Evolutionary conservation across 1,284 basidiomycete genomes (phyloP).

Genomic region (Amylostereum areolatum): DNA sequence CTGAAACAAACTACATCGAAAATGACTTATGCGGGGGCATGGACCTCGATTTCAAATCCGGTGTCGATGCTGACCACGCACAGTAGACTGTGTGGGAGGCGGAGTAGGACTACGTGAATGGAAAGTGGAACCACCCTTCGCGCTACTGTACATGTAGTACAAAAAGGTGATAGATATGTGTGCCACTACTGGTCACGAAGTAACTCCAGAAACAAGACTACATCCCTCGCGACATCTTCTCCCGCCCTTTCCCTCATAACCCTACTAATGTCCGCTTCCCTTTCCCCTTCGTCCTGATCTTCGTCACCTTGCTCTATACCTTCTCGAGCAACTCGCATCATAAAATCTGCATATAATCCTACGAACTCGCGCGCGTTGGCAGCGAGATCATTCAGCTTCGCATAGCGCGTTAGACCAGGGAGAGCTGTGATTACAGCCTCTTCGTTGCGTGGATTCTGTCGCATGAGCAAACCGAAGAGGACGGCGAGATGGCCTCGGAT

Average conservation of each 20-base stretch:
- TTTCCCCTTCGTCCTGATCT: constrained; percentile 16
- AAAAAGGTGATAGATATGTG: background rate
- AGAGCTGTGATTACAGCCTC: constrained; percentile 36
- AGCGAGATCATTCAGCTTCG: constrained; percentile 41
- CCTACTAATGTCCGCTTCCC: constrained; percentile 14
- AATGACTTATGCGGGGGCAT: no score
- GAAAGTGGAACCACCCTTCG: no score
- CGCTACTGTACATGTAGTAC: no score
- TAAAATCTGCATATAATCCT: constrained; percentile 41
- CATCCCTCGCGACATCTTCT: constrained; percentile 38
- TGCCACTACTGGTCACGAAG: constrained; percentile 14
- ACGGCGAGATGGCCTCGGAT: constrained; percentile 66
- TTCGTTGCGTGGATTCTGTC: constrained; percentile 37
- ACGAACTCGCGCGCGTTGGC: constrained; percentile 53
- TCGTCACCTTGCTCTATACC: constrained; percentile 17
- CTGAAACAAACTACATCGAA: no score
- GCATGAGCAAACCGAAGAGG: constrained; percentile 65
- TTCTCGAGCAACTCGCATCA: constrained; percentile 23
- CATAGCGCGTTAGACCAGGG: constrained; percentile 25
- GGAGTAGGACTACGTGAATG: no score
- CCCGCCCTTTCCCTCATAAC: constrained; percentile 29
- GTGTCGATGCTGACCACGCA: no score
- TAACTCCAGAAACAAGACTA: constrained; percentile 44
- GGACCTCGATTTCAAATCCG: no score
- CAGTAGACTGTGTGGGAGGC: no score